Conservation (phyloP, 192 early-diverging fungal genomes). For the Mortierella antarctica region DNA sequence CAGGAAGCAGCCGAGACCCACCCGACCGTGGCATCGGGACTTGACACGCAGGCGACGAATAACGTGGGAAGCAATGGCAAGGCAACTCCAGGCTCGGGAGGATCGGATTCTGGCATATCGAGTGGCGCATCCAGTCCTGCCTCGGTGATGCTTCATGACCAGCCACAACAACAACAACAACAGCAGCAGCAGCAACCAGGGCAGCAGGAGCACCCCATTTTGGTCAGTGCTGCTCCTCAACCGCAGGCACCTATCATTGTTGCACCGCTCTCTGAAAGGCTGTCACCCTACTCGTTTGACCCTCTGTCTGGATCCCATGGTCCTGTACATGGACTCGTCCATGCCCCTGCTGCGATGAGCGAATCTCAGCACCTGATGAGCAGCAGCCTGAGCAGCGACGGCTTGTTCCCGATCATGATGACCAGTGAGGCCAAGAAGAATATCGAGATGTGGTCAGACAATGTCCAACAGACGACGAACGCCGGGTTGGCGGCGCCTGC, state of each 20-base stretch:
- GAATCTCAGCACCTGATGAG: too few species aligned
- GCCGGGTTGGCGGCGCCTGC: too few species aligned
- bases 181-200: not conserved
- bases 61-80: too few species aligned
- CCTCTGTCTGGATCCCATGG: not conserved
- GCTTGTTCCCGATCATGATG: conserved; percentile 4
- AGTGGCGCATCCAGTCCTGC: conserved; percentile 7
- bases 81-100: not conserved
- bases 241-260: not conserved
- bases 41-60: not conserved
- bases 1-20: not conserved
- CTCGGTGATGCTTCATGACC: not conserved
- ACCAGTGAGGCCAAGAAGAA: conserved; percentile 27
- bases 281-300: not conserved
- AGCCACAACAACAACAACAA: not conserved
- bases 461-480: not conserved
- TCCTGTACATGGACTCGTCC: not conserved
- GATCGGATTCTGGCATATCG: conserved; percentile 12
- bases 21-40: not conserved
- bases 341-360: not conserved
- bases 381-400: conserved; percentile 13
- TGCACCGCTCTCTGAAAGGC: not conserved
- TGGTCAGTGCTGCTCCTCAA: not conserved
- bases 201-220: not conserved
- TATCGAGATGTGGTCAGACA: conserved; percentile 17